Percentiles rank a stretch among this genome's conserved stretches.
Evolutionary conservation across 805 yeast genomes (phyloP).

Genomic region (Yarrowia phangngaensis): DNA sequence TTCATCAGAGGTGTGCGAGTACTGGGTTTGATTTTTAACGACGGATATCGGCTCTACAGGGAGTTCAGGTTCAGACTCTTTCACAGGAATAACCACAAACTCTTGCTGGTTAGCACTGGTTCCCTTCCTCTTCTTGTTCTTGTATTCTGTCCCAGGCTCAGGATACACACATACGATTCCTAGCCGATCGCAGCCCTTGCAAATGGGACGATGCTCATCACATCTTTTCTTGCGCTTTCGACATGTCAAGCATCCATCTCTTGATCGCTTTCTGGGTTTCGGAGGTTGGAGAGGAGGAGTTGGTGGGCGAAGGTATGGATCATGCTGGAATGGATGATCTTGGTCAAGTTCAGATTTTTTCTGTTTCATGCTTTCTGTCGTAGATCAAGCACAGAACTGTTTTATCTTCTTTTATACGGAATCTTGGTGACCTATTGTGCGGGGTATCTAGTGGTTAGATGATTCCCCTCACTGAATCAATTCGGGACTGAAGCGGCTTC

Average conservation of each 20-base stretch:
- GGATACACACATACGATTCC: constrained; percentile 71
- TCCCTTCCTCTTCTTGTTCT: constrained; percentile 41
- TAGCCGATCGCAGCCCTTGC: constrained; percentile 64
- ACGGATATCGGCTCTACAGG: neutral
- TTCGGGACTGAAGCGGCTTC: no score
- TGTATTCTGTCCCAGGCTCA: constrained; percentile 55
- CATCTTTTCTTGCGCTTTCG: constrained; percentile 66
- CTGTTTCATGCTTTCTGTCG: no score
- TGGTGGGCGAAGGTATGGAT: no score
- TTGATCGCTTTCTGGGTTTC: constrained; percentile 29
- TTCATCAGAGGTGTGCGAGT: no score
- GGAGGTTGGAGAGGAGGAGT: no score
- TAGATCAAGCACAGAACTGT: no score
- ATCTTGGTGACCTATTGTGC: no score
- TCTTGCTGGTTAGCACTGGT: constrained; percentile 30
- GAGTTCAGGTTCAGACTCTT: neutral
- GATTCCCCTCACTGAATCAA: no score
- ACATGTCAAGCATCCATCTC: constrained; percentile 70
- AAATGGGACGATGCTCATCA: constrained; percentile 63
- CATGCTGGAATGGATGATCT: no score
- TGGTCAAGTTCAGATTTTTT: no score
- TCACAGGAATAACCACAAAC: constrained; percentile 5
- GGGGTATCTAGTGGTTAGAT: no score
- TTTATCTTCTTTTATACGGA: no score
- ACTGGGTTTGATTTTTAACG: neutral